Conservation (phyloP, 495 filamentous ascomycete genomes). For the Aspergillus hancockii region DNA sequence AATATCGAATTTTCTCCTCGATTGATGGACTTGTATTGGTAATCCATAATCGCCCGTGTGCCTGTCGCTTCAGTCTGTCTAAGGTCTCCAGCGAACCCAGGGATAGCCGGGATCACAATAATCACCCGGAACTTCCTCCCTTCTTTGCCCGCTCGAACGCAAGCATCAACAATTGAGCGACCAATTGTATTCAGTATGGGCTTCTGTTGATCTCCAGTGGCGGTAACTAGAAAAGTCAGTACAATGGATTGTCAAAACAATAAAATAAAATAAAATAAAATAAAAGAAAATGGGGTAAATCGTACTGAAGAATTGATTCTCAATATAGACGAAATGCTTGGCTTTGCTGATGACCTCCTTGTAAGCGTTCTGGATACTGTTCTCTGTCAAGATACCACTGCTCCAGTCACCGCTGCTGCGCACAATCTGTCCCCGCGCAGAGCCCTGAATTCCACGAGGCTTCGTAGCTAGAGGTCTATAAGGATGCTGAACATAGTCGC, state of each 20-base stretch:
- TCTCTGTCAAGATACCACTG: slow-evolving; percentile 86
- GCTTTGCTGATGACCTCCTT: slow-evolving; percentile 80
- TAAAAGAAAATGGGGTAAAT: slow-evolving; percentile 2
- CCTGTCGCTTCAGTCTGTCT: slow-evolving; percentile 78
- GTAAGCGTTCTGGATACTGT: slow-evolving; percentile 92
- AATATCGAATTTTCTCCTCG: slow-evolving; percentile 90
- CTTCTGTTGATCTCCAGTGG: slow-evolving; percentile 81
- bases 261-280: too few species aligned
- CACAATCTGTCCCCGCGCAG: slow-evolving; percentile 78
- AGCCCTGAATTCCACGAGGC: slow-evolving; percentile 62
- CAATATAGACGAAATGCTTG: slow-evolving; percentile 91
- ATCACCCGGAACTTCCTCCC: slow-evolving; percentile 89
- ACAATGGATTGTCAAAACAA: too few species aligned
- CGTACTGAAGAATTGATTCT: slow-evolving; percentile 93
- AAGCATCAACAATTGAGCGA: slow-evolving; percentile 84
- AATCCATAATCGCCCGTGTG: slow-evolving; percentile 96
- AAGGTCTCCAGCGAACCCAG: slow-evolving; percentile 91
- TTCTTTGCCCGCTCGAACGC: slow-evolving; percentile 78
- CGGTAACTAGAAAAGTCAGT: slow-evolving; percentile 61
- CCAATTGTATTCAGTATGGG: slow-evolving; percentile 90
- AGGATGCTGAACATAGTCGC: slow-evolving; percentile 83
- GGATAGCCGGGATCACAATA: slow-evolving; percentile 84
- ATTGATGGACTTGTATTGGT: slow-evolving; percentile 94
- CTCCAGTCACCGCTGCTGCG: slow-evolving; percentile 92
- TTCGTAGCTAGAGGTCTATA: slow-evolving; percentile 58